Evolutionary conservation across 169 alveolate species (phyloP).

Genomic region (Plasmodium billcollinsi): DNA sequence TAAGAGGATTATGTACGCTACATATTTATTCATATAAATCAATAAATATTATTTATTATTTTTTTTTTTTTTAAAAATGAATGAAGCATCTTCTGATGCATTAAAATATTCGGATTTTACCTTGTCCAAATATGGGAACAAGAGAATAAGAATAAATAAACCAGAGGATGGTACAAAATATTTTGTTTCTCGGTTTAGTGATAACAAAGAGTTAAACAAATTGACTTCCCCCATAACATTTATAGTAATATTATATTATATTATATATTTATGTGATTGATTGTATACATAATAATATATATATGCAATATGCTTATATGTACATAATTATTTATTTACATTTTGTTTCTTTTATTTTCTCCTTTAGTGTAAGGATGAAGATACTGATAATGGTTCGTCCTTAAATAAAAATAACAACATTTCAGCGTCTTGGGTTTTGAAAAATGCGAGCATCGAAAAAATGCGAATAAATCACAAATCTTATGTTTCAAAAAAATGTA

Average conservation of each 20-base stretch:
- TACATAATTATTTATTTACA: neutral
- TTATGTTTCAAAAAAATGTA: constrained; percentile 71
- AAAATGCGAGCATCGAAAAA: constrained; percentile 50
- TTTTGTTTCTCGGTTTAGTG: constrained; percentile 68
- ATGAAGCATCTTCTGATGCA: constrained; percentile 27
- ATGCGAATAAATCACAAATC: constrained; percentile 37
- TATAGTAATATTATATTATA: constrained; percentile 31
- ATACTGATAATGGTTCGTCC: neutral
- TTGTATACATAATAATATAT: neutral
- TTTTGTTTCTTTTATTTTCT: neutral
- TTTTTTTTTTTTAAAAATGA: constrained; percentile 41
- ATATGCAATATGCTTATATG: neutral
- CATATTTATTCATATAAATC: too few species aligned
- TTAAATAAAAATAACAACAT: constrained; percentile 31
- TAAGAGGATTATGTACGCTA: too few species aligned
- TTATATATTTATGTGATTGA: neutral
- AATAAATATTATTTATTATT: neutral
- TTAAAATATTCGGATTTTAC: constrained; percentile 55
- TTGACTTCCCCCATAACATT: constrained; percentile 51
- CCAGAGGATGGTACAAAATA: constrained; percentile 27
- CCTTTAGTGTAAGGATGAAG: constrained; percentile 53
- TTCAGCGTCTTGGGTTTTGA: constrained; percentile 52
- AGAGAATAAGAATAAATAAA: constrained; percentile 63
- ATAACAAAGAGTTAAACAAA: constrained; percentile 45
- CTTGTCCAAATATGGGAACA: constrained; percentile 62